These are phyloP conservation scores for Penicillium sp. DNA, from an alignment of 2,329 filamentous ascomycete genomes.

Conservation along the genomic window DNA sequence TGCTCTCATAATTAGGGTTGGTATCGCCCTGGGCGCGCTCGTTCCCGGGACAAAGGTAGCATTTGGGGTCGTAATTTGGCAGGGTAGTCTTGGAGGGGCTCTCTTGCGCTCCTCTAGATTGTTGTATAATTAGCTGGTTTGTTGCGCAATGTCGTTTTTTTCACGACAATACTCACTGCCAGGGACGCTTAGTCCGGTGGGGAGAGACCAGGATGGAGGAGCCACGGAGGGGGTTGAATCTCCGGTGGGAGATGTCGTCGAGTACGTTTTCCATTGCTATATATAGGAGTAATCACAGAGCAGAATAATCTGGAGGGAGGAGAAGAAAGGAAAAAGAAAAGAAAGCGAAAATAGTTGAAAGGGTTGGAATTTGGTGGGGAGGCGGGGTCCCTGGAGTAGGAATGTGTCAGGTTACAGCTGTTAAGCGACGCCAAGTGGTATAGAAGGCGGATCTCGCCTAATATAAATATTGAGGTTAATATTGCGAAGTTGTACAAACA, in stretches of 20 bases:
- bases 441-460: background rate
- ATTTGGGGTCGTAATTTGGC: constrained; percentile 83
- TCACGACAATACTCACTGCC: constrained; percentile 70
- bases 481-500: background rate
- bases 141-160: background rate
- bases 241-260: constrained; percentile 92
- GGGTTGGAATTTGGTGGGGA: constrained; percentile 16
- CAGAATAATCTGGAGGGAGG: constrained; percentile 12
- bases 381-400: constrained; percentile 21
- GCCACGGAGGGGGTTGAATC: constrained; percentile 87
- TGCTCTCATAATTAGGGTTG: constrained; percentile 83
- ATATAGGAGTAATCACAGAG: background rate
- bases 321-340: constrained; percentile 1
- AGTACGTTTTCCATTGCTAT: constrained; percentile 70
- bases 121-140: background rate
- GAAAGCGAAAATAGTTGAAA: constrained; percentile 3
- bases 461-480: background rate
- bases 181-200: constrained; percentile 92
- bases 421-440: constrained; percentile 1
- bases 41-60: constrained; percentile 93
- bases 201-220: constrained; percentile 94
- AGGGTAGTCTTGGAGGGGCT: constrained; percentile 64
- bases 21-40: constrained; percentile 78
- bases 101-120: constrained; percentile 71
- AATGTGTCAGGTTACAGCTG: background rate